Conservation (phyloP, 2,329 filamentous ascomycete genomes). For the Fusarium tupiense region DNA sequence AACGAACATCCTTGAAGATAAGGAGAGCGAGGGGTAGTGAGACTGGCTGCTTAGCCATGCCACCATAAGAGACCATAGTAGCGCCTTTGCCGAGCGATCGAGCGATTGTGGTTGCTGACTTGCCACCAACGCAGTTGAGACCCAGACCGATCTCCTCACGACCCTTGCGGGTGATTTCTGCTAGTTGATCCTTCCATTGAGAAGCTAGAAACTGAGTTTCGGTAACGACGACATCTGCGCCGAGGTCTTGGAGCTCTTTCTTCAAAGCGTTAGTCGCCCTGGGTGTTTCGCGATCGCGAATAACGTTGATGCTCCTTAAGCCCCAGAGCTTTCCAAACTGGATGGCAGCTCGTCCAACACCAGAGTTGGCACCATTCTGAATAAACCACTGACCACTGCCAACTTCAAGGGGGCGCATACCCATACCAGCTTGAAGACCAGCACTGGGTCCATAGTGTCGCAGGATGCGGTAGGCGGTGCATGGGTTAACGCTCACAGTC, state of each 20-base stretch:
- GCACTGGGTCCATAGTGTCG: constrained; percentile 73
- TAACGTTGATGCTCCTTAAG: constrained; percentile 87
- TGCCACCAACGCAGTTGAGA: constrained; percentile 94
- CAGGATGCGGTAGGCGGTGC: constrained; percentile 93
- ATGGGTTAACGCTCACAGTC: constrained; percentile 91
- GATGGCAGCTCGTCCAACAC: constrained; percentile 90
- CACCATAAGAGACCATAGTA: constrained; percentile 91
- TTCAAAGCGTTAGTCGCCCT: constrained; percentile 71
- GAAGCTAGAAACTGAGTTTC: constrained; percentile 64
- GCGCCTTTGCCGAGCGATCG: constrained; percentile 75
- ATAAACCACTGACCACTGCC: constrained; percentile 86
- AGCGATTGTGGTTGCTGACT: constrained; percentile 80
- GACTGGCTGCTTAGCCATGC: constrained; percentile 91
- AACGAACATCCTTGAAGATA: constrained; percentile 92
- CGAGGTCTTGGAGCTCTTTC: constrained; percentile 62
- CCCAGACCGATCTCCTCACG: constrained; percentile 79
- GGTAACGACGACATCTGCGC: constrained; percentile 66
- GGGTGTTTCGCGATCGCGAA: constrained; percentile 74
- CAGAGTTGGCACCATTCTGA: constrained; percentile 96
- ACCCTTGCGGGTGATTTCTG: constrained; percentile 75
- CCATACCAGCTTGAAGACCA: constrained; percentile 56
- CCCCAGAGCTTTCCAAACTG: constrained; percentile 90
- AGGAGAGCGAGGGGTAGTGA: constrained; percentile 82
- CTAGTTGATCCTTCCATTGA: constrained; percentile 70
- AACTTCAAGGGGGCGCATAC: constrained; percentile 56